phyloP scores from a whole-genome alignment of 164 flowering plant genomes.

The Paratinospora sagittata region DNA sequence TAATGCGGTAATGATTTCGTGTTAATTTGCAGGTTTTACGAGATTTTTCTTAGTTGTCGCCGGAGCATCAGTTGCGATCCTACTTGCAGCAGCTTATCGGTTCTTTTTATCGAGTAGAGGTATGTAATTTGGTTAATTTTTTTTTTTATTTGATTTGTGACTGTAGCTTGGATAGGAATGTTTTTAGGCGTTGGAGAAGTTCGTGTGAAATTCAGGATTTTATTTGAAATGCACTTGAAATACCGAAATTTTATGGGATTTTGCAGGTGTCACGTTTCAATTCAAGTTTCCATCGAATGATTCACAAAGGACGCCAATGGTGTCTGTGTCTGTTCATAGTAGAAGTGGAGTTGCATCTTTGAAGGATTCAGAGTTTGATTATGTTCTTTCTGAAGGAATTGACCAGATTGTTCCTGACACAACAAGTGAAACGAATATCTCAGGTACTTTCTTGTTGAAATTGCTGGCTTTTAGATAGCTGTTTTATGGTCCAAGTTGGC shows the following conservation, averaged over 20 bases:
- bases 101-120: constrained; percentile 41
- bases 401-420: constrained; percentile 11
- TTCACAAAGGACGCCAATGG: constrained; percentile 19
- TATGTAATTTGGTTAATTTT: constrained; percentile 3
- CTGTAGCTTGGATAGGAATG: background rate
- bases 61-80: constrained; percentile 47
- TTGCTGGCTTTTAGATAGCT: background rate
- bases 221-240: background rate
- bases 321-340: constrained; percentile 8
- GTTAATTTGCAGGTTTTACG: constrained; percentile 30
- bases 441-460: constrained; percentile 31
- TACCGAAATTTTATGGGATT: background rate
- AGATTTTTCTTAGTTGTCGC: constrained; percentile 29
- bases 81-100: constrained; percentile 43
- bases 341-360: constrained; percentile 8
- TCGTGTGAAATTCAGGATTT: no score
- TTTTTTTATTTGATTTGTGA: background rate
- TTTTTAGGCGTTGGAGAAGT: no score
- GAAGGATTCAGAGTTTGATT: constrained; percentile 11
- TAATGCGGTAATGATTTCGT: background rate
- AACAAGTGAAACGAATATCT: constrained; percentile 15
- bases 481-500: background rate
- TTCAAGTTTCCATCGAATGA: constrained; percentile 26
- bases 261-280: constrained; percentile 37
- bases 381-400: constrained; percentile 15